Percentiles rank a stretch among this genome's conserved stretches.
Evolutionary conservation across 805 yeast genomes (phyloP).

Genomic region (Teunomyces kruisii): DNA sequence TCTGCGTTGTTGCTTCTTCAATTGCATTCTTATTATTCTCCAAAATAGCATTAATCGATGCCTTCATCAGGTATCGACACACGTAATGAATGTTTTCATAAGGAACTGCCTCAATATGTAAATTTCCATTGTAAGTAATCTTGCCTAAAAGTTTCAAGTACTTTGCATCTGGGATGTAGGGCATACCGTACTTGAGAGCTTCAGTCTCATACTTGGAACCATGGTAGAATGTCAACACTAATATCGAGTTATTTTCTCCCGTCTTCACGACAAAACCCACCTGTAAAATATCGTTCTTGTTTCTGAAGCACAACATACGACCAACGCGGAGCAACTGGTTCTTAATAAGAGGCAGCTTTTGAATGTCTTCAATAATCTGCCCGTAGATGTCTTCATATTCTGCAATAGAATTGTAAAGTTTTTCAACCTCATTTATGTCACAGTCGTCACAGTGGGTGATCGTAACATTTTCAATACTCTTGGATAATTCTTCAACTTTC

Average conservation of each 20-base stretch:
- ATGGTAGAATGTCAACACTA: constrained; percentile 47
- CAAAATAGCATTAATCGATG: constrained; percentile 33
- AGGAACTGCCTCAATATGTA: constrained; percentile 42
- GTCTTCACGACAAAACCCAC: constrained; percentile 58
- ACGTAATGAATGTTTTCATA: constrained; percentile 44
- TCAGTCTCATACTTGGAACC: constrained; percentile 32
- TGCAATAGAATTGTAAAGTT: constrained; percentile 43
- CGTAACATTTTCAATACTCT: constrained; percentile 40
- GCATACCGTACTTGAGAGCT: constrained; percentile 22
- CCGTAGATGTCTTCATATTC: constrained; percentile 47
- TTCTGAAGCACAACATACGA: constrained; percentile 57
- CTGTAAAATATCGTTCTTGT: constrained; percentile 37
- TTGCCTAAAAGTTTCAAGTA: constrained; percentile 33
- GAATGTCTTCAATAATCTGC: constrained; percentile 47
- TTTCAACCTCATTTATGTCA: constrained; percentile 42
- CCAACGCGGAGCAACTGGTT: constrained; percentile 50
- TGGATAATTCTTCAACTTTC: constrained; percentile 54
- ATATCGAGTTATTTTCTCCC: constrained; percentile 29
- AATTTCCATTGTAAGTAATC: constrained; percentile 32
- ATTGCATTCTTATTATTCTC: constrained; percentile 37
- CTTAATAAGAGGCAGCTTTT: constrained; percentile 48
- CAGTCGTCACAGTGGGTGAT: constrained; percentile 36
- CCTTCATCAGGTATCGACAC: constrained; percentile 34
- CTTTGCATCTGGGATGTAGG: constrained; percentile 34
- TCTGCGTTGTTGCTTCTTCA: constrained; percentile 32